A percentile compares a stretch with the other conserved stretches of the same genome.
phyloP scores from a whole-genome alignment of 441 rosid species.

The Populus trichocarpa region DNA sequence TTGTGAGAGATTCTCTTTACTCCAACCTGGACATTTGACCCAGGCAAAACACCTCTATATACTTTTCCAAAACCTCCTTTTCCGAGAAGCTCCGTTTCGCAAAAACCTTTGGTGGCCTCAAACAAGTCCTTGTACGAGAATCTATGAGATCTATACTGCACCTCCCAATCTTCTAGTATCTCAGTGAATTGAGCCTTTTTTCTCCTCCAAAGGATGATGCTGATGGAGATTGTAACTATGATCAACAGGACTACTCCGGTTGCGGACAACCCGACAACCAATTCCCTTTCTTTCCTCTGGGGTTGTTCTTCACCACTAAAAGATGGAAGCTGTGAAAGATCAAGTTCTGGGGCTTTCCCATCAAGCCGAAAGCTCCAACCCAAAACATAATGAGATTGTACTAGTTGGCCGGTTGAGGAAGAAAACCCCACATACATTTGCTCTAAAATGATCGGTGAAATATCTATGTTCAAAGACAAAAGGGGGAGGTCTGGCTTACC shows the following conservation, averaged over 20 bases:
- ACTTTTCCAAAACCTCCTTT: slow-evolving; percentile 16
- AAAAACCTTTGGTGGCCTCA: slow-evolving; percentile 6
- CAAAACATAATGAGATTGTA: neutral
- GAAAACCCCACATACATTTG: slow-evolving; percentile 5
- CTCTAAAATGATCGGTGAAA: neutral
- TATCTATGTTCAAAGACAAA: neutral
- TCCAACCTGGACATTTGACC: neutral
- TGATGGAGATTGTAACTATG: neutral
- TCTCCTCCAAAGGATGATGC: slow-evolving; percentile 2
- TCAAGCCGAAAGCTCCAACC: slow-evolving; percentile 13
- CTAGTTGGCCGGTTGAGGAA: neutral
- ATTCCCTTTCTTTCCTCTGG: neutral
- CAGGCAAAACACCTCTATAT: neutral
- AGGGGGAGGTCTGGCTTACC: neutral
- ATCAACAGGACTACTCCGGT: neutral
- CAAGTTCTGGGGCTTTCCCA: slow-evolving; percentile 14
- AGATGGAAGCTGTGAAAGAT: neutral
- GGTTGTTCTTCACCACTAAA: neutral
- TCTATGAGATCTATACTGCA: neutral
- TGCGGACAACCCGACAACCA: neutral
- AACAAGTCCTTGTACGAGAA: neutral
- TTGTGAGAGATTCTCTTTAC: neutral
- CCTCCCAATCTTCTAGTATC: neutral
- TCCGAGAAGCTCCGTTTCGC: slow-evolving; percentile 2
- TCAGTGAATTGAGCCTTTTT: neutral